Conservation (phyloP, 352 stramenopile species). For the Pythium oligandrum region DNA sequence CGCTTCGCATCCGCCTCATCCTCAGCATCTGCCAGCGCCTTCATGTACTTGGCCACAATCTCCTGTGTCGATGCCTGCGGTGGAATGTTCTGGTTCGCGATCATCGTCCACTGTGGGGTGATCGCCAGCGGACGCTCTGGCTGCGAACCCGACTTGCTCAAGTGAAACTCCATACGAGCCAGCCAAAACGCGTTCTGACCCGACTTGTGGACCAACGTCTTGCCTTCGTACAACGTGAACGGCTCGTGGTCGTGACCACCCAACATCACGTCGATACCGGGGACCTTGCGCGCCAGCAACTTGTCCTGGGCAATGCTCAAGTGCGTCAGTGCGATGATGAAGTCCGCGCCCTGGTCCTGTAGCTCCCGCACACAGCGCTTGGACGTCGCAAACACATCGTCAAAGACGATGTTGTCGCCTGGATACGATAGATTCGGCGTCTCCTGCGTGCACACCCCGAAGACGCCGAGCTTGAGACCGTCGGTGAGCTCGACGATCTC, state of each 20-base stretch:
- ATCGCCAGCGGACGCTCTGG: constrained; percentile 41
- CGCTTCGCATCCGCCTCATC: constrained; percentile 32
- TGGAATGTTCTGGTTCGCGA: constrained; percentile 52
- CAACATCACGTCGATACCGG: constrained; percentile 82
- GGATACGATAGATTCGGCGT: constrained; percentile 38
- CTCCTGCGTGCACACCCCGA: constrained; percentile 67
- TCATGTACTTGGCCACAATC: constrained; percentile 74
- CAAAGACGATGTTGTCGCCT: constrained; percentile 42
- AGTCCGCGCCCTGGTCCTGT: constrained; percentile 57
- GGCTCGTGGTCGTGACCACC: constrained; percentile 91
- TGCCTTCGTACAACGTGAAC: constrained; percentile 73
- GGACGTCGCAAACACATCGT: constrained; percentile 40
- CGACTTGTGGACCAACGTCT: constrained; percentile 88
- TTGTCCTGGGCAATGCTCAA: constrained; percentile 75
- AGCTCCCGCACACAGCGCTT: constrained; percentile 60
- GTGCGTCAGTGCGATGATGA: constrained; percentile 85
- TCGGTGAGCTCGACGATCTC: constrained; percentile 43
- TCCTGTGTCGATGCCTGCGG: constrained; percentile 51
- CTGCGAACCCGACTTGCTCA: constrained; percentile 34
- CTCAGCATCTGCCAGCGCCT: constrained; percentile 54
- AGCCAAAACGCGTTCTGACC: constrained; percentile 88
- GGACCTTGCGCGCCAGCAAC: constrained; percentile 49
- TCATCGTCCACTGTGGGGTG: constrained; percentile 79
- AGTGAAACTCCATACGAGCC: constrained; percentile 66
- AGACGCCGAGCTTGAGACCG: constrained; percentile 56